Conservation (phyloP, 768 basidiomycete species). For the Leccinum subgranulosum region DNA sequence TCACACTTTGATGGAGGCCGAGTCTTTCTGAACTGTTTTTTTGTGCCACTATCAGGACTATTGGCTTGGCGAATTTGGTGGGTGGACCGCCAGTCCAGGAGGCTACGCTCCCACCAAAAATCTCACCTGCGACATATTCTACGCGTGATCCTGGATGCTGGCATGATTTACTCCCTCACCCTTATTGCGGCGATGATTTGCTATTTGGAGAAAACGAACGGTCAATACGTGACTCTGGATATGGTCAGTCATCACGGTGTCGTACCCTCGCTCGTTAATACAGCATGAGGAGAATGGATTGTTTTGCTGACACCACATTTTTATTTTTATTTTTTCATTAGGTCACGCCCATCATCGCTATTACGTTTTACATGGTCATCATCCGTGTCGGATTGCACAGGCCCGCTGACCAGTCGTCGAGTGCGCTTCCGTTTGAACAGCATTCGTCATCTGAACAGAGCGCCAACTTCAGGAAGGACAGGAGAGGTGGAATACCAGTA, state of each 20-base stretch:
- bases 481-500: background rate
- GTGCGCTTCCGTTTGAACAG: background rate
- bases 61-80: slow-evolving; percentile 31
- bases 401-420: background rate
- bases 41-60: slow-evolving; percentile 13
- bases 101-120: slow-evolving; percentile 7
- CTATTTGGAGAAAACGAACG: slow-evolving; percentile 27
- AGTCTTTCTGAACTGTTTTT: background rate
- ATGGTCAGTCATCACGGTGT: slow-evolving; percentile 23
- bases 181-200: slow-evolving; percentile 31
- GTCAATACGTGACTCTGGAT: slow-evolving; percentile 35
- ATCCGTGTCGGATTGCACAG: slow-evolving; percentile 32
- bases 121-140: slow-evolving; percentile 19
- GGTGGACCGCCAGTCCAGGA: slow-evolving; percentile 21
- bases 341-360: slow-evolving; percentile 39
- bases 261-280: background rate
- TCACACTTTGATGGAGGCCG: background rate
- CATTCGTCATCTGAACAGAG: background rate
- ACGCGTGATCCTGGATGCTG: slow-evolving; percentile 35
- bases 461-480: background rate
- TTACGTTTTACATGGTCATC: slow-evolving; percentile 43
- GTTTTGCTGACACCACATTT: background rate
- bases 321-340: slow-evolving; percentile 11
- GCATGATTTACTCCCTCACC: slow-evolving; percentile 36
- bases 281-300: background rate